A percentile compares a stretch with the other conserved stretches of the same genome.
phyloP scores from a whole-genome alignment of 176 grass and related monocot species.

The Paspalum notatum region DNA sequence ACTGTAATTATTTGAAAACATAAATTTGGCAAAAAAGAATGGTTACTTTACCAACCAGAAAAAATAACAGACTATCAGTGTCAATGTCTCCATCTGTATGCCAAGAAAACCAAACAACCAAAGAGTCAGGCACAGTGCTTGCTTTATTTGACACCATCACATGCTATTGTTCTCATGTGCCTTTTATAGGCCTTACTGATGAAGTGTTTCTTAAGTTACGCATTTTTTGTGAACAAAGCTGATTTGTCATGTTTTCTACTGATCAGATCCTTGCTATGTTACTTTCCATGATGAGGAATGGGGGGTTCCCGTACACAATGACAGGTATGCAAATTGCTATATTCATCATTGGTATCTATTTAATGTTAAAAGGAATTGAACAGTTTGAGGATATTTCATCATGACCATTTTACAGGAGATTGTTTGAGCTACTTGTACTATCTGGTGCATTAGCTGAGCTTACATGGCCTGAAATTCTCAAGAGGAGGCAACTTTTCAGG shows the following conservation, averaged over 20 bases:
- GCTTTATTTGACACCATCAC: constrained; percentile 45
- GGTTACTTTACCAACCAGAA: constrained; percentile 3
- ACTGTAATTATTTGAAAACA: constrained; percentile 10
- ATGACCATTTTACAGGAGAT: constrained; percentile 59
- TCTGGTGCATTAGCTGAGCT: constrained; percentile 86
- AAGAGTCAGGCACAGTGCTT: constrained; percentile 36
- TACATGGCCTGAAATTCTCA: constrained; percentile 90
- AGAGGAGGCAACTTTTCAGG: constrained; percentile 86
- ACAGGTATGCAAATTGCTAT: constrained; percentile 54
- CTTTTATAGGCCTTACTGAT: constrained; percentile 38
- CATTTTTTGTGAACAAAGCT: constrained; percentile 44
- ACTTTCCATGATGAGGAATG: constrained; percentile 97
- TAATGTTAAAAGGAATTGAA: constrained; percentile 20
- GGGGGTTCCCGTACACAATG: constrained; percentile 86
- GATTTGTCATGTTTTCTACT: constrained; percentile 15
- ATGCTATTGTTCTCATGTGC: constrained; percentile 41
- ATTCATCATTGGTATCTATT: constrained; percentile 10
- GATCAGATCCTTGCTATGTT: constrained; percentile 76
- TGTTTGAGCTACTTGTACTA: constrained; percentile 92
- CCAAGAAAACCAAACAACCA: constrained; percentile 28
- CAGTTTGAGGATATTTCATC: constrained; percentile 32
- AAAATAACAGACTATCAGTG: constrained; percentile 17
- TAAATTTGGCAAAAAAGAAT: constrained; percentile 15
- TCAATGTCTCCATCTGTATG: constrained; percentile 19
- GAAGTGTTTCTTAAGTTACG: constrained; percentile 54